Base-by-base conservation (phyloP, 1,139 yeast species). In the Candida albicans region DNA sequence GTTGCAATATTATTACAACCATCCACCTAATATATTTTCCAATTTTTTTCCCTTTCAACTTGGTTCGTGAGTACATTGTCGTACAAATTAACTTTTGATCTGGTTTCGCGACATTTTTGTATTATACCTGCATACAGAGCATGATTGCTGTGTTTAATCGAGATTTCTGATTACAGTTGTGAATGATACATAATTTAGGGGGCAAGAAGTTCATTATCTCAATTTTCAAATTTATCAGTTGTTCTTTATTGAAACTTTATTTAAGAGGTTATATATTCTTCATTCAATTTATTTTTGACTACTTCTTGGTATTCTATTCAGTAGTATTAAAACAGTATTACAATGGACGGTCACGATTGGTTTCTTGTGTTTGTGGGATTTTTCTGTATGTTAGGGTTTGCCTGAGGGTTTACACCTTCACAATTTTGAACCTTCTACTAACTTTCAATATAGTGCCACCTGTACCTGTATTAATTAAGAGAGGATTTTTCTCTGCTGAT, bases 341-440 rank as follows among this genome's bases (percentile, higher is more conserved):
- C 13, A 35, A 81, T 79, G 86, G 85, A 80, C 54, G 79, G 87
- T 35, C 78, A 78, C 62, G 96, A 88, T 65, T 84, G 93, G 86
- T 73, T 88, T 52, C 67, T 87, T 52, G 95, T 88, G 24, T 72
- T 88, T 42, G 61, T 88, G 45, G 91, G 95, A n/a, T 77, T 88
- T 50, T 81, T 88, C 58, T 58, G 63, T 59, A 59, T 27, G 61
- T 56, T 18, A 28, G 22, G 22, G 5, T 18, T 18, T 4, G 22
- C 5, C 22, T 18, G 22, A 18, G 22, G 22, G 22, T 18, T 18
- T 18, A 4, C 5, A 18, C 22, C 22, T 4, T 18, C 5, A 18
- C 22, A 18, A 18, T 5, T 18, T 4, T 18, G 22, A 18, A 5
- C 5, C 22, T 18, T 13, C 11, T 41, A 47, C 53, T 42, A 44